Conservation (phyloP, 2,329 filamentous ascomycete genomes). For the Alternaria dauci region DNA sequence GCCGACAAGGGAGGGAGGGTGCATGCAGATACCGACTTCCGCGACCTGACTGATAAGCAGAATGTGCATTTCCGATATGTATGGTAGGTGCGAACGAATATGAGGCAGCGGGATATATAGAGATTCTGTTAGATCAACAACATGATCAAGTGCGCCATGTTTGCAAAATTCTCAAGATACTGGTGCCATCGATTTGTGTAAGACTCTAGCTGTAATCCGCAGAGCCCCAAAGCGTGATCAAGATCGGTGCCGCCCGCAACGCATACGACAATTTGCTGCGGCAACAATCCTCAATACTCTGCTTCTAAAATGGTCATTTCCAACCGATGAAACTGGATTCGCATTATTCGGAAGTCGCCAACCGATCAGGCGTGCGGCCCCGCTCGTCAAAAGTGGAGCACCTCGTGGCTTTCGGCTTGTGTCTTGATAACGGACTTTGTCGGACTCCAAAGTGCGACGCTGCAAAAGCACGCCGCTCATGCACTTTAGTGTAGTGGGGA, state of each 20-base stretch:
- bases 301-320: not conserved
- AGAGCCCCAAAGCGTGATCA: not conserved
- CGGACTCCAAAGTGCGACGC: not conserved
- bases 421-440: not conserved
- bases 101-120: not conserved
- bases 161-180: not conserved
- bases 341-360: not conserved
- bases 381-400: not conserved
- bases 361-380: not conserved
- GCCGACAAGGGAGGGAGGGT: conserved; percentile 24
- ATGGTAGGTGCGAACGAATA: not conserved
- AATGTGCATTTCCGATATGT: conserved; percentile 37
- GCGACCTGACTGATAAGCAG: conserved; percentile 48
- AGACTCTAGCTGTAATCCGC: not conserved
- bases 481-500: not conserved
- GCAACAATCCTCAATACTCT: not conserved
- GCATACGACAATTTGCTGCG: not conserved
- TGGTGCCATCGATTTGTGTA: not conserved
- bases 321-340: not conserved
- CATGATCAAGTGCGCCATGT: not conserved
- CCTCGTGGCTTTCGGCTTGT: not conserved
- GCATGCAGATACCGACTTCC: conserved; percentile 43
- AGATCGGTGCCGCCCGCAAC: not conserved
- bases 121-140: not conserved
- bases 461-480: not conserved